phyloP scores from a whole-genome alignment of 306 rosid species.

The Cicer judaicum region DNA sequence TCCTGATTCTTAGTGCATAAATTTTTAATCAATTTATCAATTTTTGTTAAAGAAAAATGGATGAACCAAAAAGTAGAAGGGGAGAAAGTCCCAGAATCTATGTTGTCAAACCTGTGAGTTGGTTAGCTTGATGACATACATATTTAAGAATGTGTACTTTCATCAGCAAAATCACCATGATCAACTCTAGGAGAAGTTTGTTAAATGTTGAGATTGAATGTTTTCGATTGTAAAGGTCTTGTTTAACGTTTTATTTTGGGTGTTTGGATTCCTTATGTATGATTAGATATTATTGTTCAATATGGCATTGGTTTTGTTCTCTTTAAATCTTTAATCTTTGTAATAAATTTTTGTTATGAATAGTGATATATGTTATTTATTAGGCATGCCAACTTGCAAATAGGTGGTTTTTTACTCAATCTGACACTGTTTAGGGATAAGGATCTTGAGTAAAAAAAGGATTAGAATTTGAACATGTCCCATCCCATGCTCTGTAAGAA shows the following conservation, averaged over 20 bases:
- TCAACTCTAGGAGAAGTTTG: slow-evolving; percentile 7
- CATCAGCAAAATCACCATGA: neutral
- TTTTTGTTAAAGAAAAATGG: neutral
- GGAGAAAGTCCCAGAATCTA: slow-evolving; percentile 19
- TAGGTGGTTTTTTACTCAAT: neutral
- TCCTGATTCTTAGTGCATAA: slow-evolving; percentile 11
- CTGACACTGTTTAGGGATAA: neutral
- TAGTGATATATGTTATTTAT: too few relatives aligned
- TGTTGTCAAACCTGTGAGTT: slow-evolving; percentile 3
- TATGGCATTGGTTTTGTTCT: neutral
- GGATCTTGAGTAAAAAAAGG: too few relatives aligned
- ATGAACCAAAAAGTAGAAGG: neutral
- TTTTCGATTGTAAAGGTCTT: neutral
- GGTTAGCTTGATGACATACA: neutral
- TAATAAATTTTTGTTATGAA: too few relatives aligned
- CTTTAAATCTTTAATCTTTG: too few relatives aligned
- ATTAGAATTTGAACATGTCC: neutral
- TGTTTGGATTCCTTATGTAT: neutral
- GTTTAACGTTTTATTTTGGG: neutral
- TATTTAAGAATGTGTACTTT: neutral
- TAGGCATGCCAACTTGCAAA: neutral
- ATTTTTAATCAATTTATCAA: slow-evolving; percentile 3
- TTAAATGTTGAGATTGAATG: neutral
- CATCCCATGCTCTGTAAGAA: neutral
- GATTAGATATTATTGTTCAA: neutral